Evolutionary conservation across 2,329 filamentous ascomycete species (phyloP), one percentile per base, ranked within the genome.

Genomic region (Diaporthe sp.): DNA sequence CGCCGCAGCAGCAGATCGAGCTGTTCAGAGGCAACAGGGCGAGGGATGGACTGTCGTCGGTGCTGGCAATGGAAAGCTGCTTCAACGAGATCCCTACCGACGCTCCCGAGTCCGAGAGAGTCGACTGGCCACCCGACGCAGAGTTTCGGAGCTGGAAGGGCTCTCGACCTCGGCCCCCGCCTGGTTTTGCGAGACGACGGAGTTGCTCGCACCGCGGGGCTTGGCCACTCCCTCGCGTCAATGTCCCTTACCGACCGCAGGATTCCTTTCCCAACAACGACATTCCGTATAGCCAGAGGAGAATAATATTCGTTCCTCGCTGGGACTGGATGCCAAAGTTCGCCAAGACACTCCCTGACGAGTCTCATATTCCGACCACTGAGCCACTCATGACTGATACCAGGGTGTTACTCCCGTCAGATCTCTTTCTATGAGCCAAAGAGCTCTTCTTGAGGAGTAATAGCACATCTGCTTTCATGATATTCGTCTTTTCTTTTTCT

Each of bases 311-410:
- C 34, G 46, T 37, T 34, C 71, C 71, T 55, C 58, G 58, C 10
- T 65, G 58, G 71, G 71, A 73, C 57, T 73, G 71, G 71, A 55
- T 44, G 17, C 37, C 58, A 10, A 73, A 28, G 39, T 44, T 65
- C 46, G 39, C 25, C 10, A 55, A 25, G 44, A 39, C 3, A 25
- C 22, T 25, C 19, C 37, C 49, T 2, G 58, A 57, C 31, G 71
- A 73, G 37, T 44, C 34, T 34, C 25, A 65, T 17, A 46, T 65
- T 31, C 17, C 58, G 19, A 60, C 28, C 4, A 2, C 25, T 0
- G 58, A 65, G 37, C 58, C 60, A 1, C 12, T 53, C 13, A 17
- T 44, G 12, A 13, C 12, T 34, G 71, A 42, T 31, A 39, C 19
- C 10, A 44, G 37, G 17, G 37, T 31, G 25, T 44, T 62, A 6